Percentiles rank a stretch among this genome's conserved stretches.
These are phyloP conservation scores for Heritiera fomes DNA, from an alignment of 345 rosid genomes.

Conservation along the genomic window DNA sequence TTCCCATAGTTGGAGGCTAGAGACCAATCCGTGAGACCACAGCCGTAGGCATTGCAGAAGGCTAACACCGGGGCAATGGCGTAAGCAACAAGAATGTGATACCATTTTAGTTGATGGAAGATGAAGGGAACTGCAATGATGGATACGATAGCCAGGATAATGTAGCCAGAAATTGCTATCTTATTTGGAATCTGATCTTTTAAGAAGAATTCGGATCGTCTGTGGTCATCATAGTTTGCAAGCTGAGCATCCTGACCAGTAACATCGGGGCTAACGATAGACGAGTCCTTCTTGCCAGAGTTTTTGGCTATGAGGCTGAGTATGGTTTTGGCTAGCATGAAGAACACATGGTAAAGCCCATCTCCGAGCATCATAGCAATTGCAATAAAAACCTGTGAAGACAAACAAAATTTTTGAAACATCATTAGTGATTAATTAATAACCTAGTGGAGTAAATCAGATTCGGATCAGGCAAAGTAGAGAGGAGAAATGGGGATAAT, in stretches of 20 bases:
- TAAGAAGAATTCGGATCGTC: constrained; percentile 58
- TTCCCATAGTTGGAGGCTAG: constrained; percentile 90
- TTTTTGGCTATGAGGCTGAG: constrained; percentile 32
- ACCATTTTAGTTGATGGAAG: constrained; percentile 74
- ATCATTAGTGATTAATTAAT: neutral
- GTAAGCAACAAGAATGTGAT: constrained; percentile 68
- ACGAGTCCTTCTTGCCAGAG: constrained; percentile 18
- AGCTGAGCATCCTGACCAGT: neutral
- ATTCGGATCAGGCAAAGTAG: neutral
- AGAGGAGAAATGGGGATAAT: neutral
- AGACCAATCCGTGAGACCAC: constrained; percentile 90
- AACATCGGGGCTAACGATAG: neutral
- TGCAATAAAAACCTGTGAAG: constrained; percentile 63
- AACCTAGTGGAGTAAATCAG: neutral
- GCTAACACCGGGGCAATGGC: constrained; percentile 73
- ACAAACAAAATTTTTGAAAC: neutral
- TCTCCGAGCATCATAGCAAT: constrained; percentile 93
- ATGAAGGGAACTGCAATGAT: constrained; percentile 58
- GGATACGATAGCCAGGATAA: constrained; percentile 52
- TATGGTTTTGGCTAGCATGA: constrained; percentile 53
- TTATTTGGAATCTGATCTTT: constrained; percentile 70
- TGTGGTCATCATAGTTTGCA: constrained; percentile 41
- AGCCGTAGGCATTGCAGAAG: constrained; percentile 90
- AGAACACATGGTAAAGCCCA: constrained; percentile 67
- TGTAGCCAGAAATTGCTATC: constrained; percentile 58